Evolutionary conservation across 2,329 filamentous ascomycete species (phyloP).

Genomic region (Pseudogymnoascus sp.): DNA sequence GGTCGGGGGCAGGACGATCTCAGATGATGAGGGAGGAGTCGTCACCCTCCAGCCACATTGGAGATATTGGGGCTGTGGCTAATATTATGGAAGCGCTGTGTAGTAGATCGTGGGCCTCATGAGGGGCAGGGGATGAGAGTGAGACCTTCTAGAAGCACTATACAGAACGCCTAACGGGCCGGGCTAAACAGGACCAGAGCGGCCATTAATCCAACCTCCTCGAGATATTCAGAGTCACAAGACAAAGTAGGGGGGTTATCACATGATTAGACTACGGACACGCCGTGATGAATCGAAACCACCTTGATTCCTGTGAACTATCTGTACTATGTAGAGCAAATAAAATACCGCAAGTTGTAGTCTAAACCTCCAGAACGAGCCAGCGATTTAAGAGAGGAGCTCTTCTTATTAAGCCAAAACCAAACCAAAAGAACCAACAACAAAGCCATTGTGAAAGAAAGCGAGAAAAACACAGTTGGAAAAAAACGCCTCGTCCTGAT

Average conservation of each 20-base stretch:
- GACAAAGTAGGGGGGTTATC: neutral
- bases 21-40: neutral
- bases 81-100: neutral
- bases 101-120: neutral
- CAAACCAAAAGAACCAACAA: neutral
- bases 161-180: neutral
- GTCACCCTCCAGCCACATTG: neutral
- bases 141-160: neutral
- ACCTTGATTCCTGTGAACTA: slow-evolving; percentile 1
- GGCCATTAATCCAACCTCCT: neutral
- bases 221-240: neutral
- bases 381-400: neutral
- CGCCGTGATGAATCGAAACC: neutral
- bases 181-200: neutral
- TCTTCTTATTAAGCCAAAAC: neutral
- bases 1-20: neutral
- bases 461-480: neutral
- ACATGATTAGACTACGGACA: neutral
- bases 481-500: neutral
- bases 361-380: neutral
- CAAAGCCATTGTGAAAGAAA: neutral
- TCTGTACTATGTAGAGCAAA: slow-evolving; percentile 5
- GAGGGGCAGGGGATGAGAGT: neutral
- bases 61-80: neutral
- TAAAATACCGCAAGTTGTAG: neutral